Conservation (phyloP, 257 asterid genomes). For the Nemophila menziesii region DNA sequence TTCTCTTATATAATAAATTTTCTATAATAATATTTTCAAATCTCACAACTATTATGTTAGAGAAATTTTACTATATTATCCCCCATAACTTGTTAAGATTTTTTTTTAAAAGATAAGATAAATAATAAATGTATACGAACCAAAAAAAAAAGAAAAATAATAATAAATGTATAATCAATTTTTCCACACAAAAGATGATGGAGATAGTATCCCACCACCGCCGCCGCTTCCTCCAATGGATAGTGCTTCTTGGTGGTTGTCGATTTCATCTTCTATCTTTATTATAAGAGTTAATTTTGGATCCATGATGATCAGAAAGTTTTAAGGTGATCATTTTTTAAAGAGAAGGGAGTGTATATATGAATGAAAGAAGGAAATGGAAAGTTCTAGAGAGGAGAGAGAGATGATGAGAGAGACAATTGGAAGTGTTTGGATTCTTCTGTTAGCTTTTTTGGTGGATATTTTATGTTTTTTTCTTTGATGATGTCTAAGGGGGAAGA, state of each 20-base stretch:
- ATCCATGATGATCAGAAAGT: neutral
- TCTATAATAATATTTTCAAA: no score
- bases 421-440: neutral
- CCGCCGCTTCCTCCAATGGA: neutral
- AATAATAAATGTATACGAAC: no score
- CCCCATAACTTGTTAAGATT: no score
- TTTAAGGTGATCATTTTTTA: neutral
- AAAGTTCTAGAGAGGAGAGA: conserved; percentile 18
- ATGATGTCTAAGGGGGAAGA: neutral
- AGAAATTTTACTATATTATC: no score
- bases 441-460: neutral
- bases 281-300: conserved; percentile 9
- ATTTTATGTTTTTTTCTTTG: neutral
- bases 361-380: conserved; percentile 1
- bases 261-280: conserved; percentile 38
- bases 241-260: neutral
- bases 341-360: neutral
- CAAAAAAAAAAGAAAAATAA: no score
- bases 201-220: conserved; percentile 6
- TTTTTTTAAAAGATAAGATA: no score
- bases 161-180: no score
- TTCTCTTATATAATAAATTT: no score
- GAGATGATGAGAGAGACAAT: neutral
- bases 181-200: conserved; percentile 36
- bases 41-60: no score